Base-by-base conservation (phyloP, 129 eudicot species). In the Centrapalus pauciflorus region DNA sequence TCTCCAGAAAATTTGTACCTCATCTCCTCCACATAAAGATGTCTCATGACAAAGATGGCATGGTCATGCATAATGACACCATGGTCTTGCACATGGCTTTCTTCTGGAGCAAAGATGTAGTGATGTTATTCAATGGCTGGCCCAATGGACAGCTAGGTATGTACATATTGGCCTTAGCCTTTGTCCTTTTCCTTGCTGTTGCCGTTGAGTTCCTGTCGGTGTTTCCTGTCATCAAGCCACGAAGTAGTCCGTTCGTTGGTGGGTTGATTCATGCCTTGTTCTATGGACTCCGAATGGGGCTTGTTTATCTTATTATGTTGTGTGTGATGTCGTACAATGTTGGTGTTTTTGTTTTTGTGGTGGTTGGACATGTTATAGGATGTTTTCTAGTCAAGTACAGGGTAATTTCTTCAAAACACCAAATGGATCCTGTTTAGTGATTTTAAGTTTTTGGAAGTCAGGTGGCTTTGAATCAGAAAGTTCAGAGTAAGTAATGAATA, bases 301-400 rank as follows among this genome's bases (percentile, higher is more conserved):
- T 88, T 28, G 79, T 74, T 40, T 88, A 88, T 68, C 33, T 82
- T 46, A 76, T 88, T 19, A 88, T 88, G 96, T 76, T 88, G 26
- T 66, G 84, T n/a, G 96, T 88, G 26, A 88, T 84, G 96, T 84
- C 86, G 1, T 88, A 76, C 58, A 88, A 88, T 5, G 57, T 79
- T 60, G 96, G 96, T 13, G 73, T 88, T 13, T 79, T 88, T 33
- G 58, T 82, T 26, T 76, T 62, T 0, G 86, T 83, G 27, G 84
- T 84, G 30, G 80, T 52, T 14, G 88, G 91, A 7, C 90, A 81
- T 71, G 51, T 75, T 69, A 9, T 82, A 0, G 96, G 96, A 28
- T 75, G 61, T 48, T 82, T 88, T 50, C 3, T 81, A 2, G 82
- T 81, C 12, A 84, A 71, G 75, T 70, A 59, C 21, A 60, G 80